Evolutionary conservation across 352 stramenopile species (phyloP), one percentile per base, ranked within the genome.

Genomic region (Phytophthora pistaciae): DNA sequence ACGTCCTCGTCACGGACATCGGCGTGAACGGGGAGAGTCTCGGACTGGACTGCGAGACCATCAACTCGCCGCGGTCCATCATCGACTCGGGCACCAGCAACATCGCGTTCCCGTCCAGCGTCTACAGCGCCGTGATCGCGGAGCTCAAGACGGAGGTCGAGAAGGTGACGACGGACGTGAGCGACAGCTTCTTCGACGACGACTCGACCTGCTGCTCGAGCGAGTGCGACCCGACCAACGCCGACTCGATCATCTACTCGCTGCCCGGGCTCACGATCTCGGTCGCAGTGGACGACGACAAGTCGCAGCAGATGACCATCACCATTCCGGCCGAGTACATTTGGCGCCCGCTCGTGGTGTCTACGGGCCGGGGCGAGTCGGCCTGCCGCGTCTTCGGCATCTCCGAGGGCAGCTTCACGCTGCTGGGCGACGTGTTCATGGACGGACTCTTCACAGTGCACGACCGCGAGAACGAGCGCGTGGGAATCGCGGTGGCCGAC

Each of bases 361-460:
- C 74, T 1, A 74, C 77, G 27, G 81, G 68, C 10, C 68, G 65
- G 11, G 83, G 82, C 2, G 75, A 82, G 21, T 58, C 74, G 6
- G 66, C 68, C 18, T 96, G 89, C 52, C 84, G 89, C 29, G 85
- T 94, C 6, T 94, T 95, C 65, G 89, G 89, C 44, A 92, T 96
- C 54, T 94, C 89, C 2, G 89, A 96, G 40, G 86, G 87, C 16
- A 78, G 85, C 27, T 88, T 88, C 40, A 94, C 86, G 44, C 56
- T 96, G 29, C 78, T 96, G 1, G 89, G 89, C 13, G 83, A 94
- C 58, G 89, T 96, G 11, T 96, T 96, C 60, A 94, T 94, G 87
- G 89, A 96, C 65, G 89, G 89, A 3, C 69, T 96, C 4, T 91
- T 92, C 66, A 94, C 84, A 6, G 83, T 91, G n/a, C 87, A 96